phyloP scores from a whole-genome alignment of 164 flowering plant species.

The Piper betle region DNA sequence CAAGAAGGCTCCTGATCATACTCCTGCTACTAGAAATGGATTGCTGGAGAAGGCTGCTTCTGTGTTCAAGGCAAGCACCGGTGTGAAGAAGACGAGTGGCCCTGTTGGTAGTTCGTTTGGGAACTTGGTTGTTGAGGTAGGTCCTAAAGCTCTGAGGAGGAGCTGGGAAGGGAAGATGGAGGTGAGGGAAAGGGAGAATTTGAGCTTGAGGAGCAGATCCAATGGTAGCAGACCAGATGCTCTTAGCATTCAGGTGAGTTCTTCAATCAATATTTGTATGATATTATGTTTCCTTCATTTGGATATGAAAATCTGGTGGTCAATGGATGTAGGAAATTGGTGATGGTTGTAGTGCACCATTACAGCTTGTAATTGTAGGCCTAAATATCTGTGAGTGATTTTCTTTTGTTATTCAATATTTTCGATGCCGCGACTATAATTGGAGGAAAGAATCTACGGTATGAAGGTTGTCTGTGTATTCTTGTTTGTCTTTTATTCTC shows the following conservation, averaged over 20 bases:
- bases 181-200: constrained; percentile 42
- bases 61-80: constrained; percentile 33
- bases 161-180: constrained; percentile 97
- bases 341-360: too few species aligned
- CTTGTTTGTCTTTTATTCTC: too few species aligned
- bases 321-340: neutral
- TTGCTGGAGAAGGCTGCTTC: constrained; percentile 43
- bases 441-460: too few species aligned
- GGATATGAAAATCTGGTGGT: neutral
- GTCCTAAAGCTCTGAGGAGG: constrained; percentile 77
- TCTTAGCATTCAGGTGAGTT: constrained; percentile 60
- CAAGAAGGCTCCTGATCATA: too few species aligned
- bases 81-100: constrained; percentile 19
- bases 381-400: too few species aligned
- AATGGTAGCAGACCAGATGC: constrained; percentile 35
- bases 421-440: too few species aligned
- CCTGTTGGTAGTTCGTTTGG: constrained; percentile 24
- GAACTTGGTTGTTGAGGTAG: constrained; percentile 50
- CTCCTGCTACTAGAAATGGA: too few species aligned
- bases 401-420: too few species aligned
- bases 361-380: too few species aligned
- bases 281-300: neutral
- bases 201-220: constrained; percentile 30
- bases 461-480: too few species aligned
- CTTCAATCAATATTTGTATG: neutral